Evolutionary conservation across 2,329 filamentous ascomycete genomes (phyloP), one percentile per base, ranked within the genome.

Genomic region (Chrysoporthe deuterocubensis): DNA sequence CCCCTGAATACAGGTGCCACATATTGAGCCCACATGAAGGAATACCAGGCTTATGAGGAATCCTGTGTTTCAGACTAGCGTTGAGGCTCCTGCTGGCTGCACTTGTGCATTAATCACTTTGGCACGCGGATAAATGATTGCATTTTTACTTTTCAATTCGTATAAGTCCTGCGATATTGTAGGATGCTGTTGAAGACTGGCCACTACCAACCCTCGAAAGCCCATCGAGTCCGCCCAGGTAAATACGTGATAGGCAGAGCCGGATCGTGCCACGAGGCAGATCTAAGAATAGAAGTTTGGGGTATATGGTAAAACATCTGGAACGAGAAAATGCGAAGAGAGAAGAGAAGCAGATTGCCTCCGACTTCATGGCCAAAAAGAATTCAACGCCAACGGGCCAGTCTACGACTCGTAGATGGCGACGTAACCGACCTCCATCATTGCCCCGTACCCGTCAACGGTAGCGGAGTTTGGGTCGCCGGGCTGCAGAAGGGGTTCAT

Each of bases 341-440:
- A 52, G 46, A 7, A 32, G 14, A 52, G 21, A 42, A 26, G 14
- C 14, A 11, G 18, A 54, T n/a, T 52, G 44, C 8, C 32, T 26
- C 40, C n/a, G 18, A 5, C 9, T 2, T n/a, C 26, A 34, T 46
- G 59, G 42, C 56, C 8, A 32, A 60, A 32, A 16, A 18, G 26
- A 26, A 26, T 26, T 42, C 3, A 26, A 44, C 16, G 18, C 21
- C 13, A 40, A 26, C 6, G 2, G 8, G 11, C 26, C 13, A 18
- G 18, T 46, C 34, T 64, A 69, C 4, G 67, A 50, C 18, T 37
- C 9, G 9, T 69, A 69, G 46, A 73, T 71, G 6, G 74, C 74
- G 11, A 76, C 74, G 59, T 76, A 76, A 8, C 59, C 73, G 11
- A 76, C 72, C 68, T 76, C 75, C 73, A 76, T 74, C 75, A 76